phyloP scores from a whole-genome alignment of 306 rosid species.

The Geum urbanum region DNA sequence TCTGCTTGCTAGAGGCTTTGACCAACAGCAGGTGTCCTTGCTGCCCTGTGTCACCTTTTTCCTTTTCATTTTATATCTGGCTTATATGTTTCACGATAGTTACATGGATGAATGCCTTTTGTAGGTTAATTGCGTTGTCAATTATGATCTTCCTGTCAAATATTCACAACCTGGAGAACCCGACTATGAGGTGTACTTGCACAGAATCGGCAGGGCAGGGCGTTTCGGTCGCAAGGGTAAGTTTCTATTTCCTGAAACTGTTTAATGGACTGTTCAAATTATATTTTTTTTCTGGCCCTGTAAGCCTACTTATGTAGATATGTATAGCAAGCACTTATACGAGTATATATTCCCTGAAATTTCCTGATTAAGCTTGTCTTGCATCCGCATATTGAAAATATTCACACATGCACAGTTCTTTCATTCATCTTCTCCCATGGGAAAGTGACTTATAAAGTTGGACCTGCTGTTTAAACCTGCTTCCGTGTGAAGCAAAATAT shows the following conservation, averaged over 20 bases:
- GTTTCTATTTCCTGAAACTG: conserved; percentile 16
- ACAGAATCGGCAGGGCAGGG: conserved; percentile 87
- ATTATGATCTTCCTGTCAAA: conserved; percentile 76
- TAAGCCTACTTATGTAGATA: not conserved
- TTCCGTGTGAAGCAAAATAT: not conserved
- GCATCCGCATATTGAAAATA: not conserved
- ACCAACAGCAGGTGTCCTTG: conserved; percentile 70
- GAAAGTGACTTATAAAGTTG: not conserved
- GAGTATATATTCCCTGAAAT: not conserved
- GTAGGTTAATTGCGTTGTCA: conserved; percentile 75
- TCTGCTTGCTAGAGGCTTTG: conserved; percentile 79
- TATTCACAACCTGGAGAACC: conserved; percentile 44
- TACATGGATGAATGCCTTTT: conserved; percentile 22
- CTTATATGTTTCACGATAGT: not conserved
- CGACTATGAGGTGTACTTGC: conserved; percentile 78
- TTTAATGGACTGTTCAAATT: not conserved
- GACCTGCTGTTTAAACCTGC: not conserved
- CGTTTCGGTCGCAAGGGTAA: conserved; percentile 90
- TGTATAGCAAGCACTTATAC: not conserved
- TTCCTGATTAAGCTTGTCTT: not conserved
- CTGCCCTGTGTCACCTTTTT: not conserved
- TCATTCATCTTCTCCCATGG: not conserved
- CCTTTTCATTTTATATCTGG: too few relatives aligned
- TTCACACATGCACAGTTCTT: not conserved
- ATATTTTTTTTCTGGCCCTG: not conserved